phyloP scores from a whole-genome alignment of 192 early-diverging fungal genomes.

The Gaertneriomyces sp. region DNA sequence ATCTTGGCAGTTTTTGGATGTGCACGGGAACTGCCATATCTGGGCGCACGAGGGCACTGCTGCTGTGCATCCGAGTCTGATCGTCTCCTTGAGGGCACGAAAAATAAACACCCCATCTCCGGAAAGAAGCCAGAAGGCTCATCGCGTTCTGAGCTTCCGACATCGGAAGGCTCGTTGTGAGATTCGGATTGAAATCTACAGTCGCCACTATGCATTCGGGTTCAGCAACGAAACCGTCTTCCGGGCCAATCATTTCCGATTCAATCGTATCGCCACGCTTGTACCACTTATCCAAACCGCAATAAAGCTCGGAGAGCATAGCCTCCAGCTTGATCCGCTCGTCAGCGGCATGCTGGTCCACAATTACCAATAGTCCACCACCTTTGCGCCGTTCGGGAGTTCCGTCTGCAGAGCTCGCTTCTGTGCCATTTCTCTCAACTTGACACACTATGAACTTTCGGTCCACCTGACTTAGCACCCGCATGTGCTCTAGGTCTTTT shows the following conservation, averaged over 20 bases:
- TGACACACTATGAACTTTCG: conserved; percentile 59
- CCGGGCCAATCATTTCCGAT: not conserved
- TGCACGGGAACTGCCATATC: conserved; percentile 16
- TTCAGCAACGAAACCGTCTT: not conserved
- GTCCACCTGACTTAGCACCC: conserved; percentile 65
- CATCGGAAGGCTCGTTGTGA: conserved; percentile 33
- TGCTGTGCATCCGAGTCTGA: not conserved
- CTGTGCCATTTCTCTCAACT: conserved; percentile 6
- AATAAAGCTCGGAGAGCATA: conserved; percentile 32
- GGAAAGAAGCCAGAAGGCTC: conserved; percentile 25
- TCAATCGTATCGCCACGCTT: not conserved
- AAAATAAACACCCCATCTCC: conserved; percentile 50
- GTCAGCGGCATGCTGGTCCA: conserved; percentile 81
- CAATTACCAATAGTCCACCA: conserved; percentile 40
- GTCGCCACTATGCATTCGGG: conserved; percentile 31
- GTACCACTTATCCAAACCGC: not conserved
- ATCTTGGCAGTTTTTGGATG: conserved; percentile 41
- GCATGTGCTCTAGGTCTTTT: conserved; percentile 32
- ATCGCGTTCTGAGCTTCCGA: conserved; percentile 37
- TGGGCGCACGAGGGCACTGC: conserved; percentile 3
- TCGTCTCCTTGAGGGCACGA: conserved; percentile 1
- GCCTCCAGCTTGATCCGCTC: conserved; percentile 68
- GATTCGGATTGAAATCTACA: conserved; percentile 43
- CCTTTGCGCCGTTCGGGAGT: not conserved
- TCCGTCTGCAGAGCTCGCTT: not conserved